Evolutionary conservation across 192 early-diverging fungal species (phyloP), one percentile per base, ranked within the genome.

Genomic region (Coemansia sp.): DNA sequence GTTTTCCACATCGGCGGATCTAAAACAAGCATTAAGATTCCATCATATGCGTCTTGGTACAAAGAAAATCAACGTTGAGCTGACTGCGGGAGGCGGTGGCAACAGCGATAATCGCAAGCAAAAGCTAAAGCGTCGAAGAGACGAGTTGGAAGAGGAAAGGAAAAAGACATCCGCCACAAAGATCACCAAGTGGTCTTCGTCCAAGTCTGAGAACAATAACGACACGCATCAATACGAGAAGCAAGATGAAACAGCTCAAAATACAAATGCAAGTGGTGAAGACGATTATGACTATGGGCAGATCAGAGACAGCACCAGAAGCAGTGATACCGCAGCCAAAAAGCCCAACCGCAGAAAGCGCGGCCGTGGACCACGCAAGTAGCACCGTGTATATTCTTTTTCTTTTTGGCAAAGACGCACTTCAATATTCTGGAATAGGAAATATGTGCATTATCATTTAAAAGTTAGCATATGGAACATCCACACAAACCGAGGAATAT

Each of bases 61-160:
- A 52, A 77, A 87, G 68, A 86, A 87, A 42, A 88, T 91, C 60
- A 91, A 89, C 67, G 88, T 91, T 41, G 90, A 91, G 69, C 65
- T 91, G 60, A 91, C 90, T 39, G 90, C 85, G 37, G 90, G 90
- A 46, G 89, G 89, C 40, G 90, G 90, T 54, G 90, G 90, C 49
- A 87, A 87, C 62, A 89, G 73, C 67, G 64, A 63, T n/a, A 58
- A 62, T 5, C 78, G 78, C 46, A 72, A 56, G 37, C 49, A 76
- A 12, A 81, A 81, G 62, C 47, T 81, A 22, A 66, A 81, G 55
- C 58, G 61, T 37, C 73, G 74, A 7, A 52, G 78, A 11, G 68
- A 72, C 16, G 70, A 76, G n/a, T 61, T 81, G 26, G 78, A 81
- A 7, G 65, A 76, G 48, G 78, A 81, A 61, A 66, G 78, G 37